Conservation (phyloP, 805 yeast species). For the Sugiyamaella americana region DNA sequence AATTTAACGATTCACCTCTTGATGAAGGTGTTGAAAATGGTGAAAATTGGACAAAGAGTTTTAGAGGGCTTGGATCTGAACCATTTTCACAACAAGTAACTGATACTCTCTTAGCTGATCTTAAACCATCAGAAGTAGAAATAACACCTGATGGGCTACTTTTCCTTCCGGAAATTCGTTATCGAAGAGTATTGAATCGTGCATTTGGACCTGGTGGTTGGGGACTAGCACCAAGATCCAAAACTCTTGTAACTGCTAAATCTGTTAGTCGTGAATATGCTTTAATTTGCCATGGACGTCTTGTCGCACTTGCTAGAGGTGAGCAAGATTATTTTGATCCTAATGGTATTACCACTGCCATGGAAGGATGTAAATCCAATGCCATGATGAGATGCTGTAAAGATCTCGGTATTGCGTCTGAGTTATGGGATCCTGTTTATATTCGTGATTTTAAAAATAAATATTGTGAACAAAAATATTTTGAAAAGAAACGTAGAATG, state of each 20-base stretch:
- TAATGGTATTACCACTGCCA: constrained; percentile 85
- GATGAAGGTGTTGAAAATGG: constrained; percentile 12
- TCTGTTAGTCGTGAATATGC: constrained; percentile 88
- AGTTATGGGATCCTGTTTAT: constrained; percentile 94
- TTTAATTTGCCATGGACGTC: constrained; percentile 74
- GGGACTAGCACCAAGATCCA: constrained; percentile 94
- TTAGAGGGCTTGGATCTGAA: constrained; percentile 75
- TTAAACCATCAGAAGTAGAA: constrained; percentile 74
- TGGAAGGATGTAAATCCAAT: constrained; percentile 95
- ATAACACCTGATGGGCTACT: constrained; percentile 92
- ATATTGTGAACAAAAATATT: constrained; percentile 69
- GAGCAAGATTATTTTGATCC: constrained; percentile 90
- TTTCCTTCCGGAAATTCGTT: constrained; percentile 91
- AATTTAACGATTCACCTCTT: constrained; percentile 5
- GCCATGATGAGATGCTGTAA: constrained; percentile 98
- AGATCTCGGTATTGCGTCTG: constrained; percentile 94
- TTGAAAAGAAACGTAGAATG: constrained; percentile 58
- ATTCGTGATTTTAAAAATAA: constrained; percentile 60
- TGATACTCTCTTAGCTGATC: constrained; percentile 52
- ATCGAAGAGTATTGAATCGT: constrained; percentile 76
- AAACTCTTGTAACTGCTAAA: constrained; percentile 66
- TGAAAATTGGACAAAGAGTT: constrained; percentile 75
- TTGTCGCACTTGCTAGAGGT: constrained; percentile 90
- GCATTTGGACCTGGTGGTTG: constrained; percentile 99
- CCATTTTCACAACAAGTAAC: constrained; percentile 63